Evolutionary conservation across 805 yeast genomes (phyloP), one percentile per base, ranked within the genome.

Genomic region (Maudiozyma bulderi): DNA sequence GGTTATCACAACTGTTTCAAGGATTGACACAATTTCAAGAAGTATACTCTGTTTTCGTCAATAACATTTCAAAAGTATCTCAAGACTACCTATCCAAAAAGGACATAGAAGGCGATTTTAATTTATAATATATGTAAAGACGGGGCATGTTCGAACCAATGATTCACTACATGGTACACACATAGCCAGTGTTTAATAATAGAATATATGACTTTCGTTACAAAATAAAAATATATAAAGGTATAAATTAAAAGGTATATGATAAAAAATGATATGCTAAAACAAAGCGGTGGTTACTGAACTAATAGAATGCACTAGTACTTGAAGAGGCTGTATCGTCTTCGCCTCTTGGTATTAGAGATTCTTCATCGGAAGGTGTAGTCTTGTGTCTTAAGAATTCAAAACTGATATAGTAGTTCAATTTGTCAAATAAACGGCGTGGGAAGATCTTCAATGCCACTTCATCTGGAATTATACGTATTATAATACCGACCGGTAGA

Each of bases 401-500:
- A 35, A 64, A 53, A 1, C 64, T 60, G 26, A 58, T 26, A 32
- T 57, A 41, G 45, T 58, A 61, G 30, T 49, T 52, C 10, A 53
- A 20, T 9, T 45, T 48, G 3, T 46, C 35, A 29, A 56, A 45
- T 13, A 54, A 34, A 37, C 70, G 69, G 1, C 80, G 71, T 37
- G 95, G 96, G 79, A 84, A 85, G 11, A 77, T 59, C 49, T 64
- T 72, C 49, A 74, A 73, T 1, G 79, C 82, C 85, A 88, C 80
- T 50, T 73, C 71, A 67, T 95, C 95, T 2, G 99, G 99, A 35
- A 85, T 73, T 9, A 84, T 74, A 62, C 99, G 78, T 42, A 91
- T 76, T 10, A 89, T 29, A 15, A 73, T 63, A 49, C 97, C 98
- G 43, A 80, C 75, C 0, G 98, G 97, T 40, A 93, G 68, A 13